These are phyloP conservation scores for Pestalotiopsis sp. DNA, from an alignment of 2,329 filamentous ascomycete species.

Conservation along the genomic window DNA sequence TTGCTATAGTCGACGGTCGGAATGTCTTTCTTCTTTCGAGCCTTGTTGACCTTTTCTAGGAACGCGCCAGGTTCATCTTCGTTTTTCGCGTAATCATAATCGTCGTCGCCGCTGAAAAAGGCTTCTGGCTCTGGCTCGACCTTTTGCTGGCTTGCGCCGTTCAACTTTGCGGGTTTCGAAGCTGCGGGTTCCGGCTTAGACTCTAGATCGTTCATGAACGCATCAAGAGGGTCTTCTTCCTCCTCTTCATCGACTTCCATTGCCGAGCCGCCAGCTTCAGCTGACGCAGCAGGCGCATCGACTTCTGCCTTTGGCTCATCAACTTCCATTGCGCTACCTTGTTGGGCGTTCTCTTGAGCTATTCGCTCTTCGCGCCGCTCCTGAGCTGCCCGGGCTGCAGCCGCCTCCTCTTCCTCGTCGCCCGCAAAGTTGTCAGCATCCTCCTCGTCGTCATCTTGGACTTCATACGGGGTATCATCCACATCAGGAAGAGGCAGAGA, in stretches of 20 bases:
- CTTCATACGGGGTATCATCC: conserved; percentile 61
- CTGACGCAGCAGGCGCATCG: conserved; percentile 14
- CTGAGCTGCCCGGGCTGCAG: conserved; percentile 81
- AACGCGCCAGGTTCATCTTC: conserved; percentile 49
- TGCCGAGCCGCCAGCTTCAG: conserved; percentile 33
- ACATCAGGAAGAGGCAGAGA: conserved; percentile 68
- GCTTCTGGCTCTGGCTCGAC: conserved; percentile 73
- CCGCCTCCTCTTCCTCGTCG: conserved; percentile 85
- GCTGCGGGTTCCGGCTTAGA: conserved; percentile 36
- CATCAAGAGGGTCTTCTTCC: conserved; percentile 86
- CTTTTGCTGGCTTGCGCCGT: conserved; percentile 36
- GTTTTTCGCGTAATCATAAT: conserved; percentile 58
- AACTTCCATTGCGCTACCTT: conserved; percentile 43
- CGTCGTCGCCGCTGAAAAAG: conserved; percentile 81
- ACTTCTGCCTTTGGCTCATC: conserved; percentile 28
- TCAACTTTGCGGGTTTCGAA: conserved; percentile 34
- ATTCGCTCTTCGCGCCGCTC: conserved; percentile 77
- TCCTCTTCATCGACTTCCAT: conserved; percentile 71
- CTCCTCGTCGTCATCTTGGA: conserved; percentile 64
- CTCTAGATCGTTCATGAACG: conserved; percentile 83
- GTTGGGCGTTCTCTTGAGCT: conserved; percentile 53
- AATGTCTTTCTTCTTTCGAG: conserved; percentile 92
- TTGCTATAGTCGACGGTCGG: conserved; percentile 85
- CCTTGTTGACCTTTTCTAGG: conserved; percentile 58
- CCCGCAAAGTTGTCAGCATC: conserved; percentile 77